Base-by-base conservation (phyloP, 768 basidiomycete species). In the Fomitopsis serialis region DNA sequence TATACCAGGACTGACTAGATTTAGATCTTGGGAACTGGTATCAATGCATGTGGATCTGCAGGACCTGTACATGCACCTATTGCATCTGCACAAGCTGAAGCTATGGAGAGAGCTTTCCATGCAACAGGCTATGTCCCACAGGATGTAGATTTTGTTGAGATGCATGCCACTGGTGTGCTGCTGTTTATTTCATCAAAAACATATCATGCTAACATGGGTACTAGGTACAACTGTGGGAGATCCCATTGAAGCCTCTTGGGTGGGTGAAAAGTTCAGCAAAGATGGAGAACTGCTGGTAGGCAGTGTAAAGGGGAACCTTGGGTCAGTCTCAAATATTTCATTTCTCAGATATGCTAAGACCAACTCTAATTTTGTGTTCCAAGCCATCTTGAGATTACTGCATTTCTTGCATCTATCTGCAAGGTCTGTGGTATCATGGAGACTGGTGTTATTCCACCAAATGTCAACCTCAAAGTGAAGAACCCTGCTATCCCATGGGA, bases 201-300 rank as follows among this genome's bases (percentile, higher is more conserved):
- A 7, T 23, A 23, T 5, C 24, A 22, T 46, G 19, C 24, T 13
- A 46, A 22, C 24, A 10, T 2, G 34, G 8, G 34, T 35, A 3
- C 4, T 37, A 67, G 69, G 69, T 1, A 79, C 79, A 1, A 70
- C 73, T 24, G 69, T 66, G 35, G 79, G 78, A 0, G 79, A 80
- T 54, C 78, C 79, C 1, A 74, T 70, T 0, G 79, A 80, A 59
- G 74, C 74, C 11, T 79, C 78, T 50, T 75, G 74, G 64, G 75
- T 75, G 22, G 78, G 78, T 1, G 63, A 65, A 34, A 45, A 62
- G n/a, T 75, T 74, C 55, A 54, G 60, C 47, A 56, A 69, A 11
- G 58, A 61, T 21, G 67, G 68, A n/a, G 70, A 71, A 4, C 52
- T 75, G 5, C 32, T 73, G 7, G 63, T 76, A 9, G 77, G 77